phyloP scores from a whole-genome alignment of 2,329 filamentous ascomycete species.

The Chaetomium olivaceum region DNA sequence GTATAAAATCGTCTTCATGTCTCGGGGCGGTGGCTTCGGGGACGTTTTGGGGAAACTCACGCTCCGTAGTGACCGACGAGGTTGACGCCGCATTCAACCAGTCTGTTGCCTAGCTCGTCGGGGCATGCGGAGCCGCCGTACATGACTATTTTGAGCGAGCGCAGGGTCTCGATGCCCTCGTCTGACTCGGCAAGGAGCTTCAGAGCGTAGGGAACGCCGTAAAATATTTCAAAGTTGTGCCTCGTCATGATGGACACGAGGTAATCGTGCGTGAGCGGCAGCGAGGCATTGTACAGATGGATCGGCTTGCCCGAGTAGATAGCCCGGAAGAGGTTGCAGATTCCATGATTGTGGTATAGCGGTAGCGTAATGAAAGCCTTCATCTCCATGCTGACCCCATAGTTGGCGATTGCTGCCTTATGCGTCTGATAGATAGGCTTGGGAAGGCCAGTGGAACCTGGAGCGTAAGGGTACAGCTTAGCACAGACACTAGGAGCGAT shows the following conservation, averaged over 20 bases:
- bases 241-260: constrained; percentile 5
- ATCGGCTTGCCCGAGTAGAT: constrained; percentile 7
- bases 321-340: constrained; percentile 7
- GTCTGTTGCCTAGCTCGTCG: constrained; percentile 1
- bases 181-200: neutral
- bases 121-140: constrained; percentile 3
- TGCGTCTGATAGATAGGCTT: constrained; percentile 8
- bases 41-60: neutral
- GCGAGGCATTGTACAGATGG: constrained; percentile 1
- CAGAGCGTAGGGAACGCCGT: neutral
- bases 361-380: constrained; percentile 7
- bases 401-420: constrained; percentile 5
- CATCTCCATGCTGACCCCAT: constrained; percentile 8
- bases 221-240: constrained; percentile 6
- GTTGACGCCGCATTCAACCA: neutral
- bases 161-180: neutral
- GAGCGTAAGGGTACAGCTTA: neutral
- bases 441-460: constrained; percentile 5
- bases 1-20: too few species aligned
- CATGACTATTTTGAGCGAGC: constrained; percentile 7
- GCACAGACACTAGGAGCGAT: too few species aligned
- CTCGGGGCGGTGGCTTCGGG: too few species aligned
- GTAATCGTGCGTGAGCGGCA: constrained; percentile 2
- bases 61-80: constrained; percentile 3
- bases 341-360: constrained; percentile 4